Percentiles rank a stretch among this genome's conserved stretches.
Evolutionary conservation across 225 moss, liverwort and hornwort genomes (phyloP).

Genomic region (Takakia lepidozioides): DNA sequence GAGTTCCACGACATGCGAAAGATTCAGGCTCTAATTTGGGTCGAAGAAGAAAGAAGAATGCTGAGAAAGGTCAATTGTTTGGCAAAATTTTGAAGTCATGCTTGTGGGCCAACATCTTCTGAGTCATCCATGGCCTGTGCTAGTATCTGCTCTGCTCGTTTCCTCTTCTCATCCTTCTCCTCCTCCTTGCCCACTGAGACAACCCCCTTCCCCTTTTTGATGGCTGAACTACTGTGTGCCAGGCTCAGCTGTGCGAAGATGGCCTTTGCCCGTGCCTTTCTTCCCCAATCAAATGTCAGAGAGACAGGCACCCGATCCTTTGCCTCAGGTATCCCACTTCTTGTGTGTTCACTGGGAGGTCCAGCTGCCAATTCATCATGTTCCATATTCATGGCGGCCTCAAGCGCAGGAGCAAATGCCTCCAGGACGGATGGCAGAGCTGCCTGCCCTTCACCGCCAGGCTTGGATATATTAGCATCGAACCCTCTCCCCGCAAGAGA

Average conservation of each 20-base stretch:
- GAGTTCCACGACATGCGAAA: too few species aligned
- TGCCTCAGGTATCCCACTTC: conserved; percentile 51
- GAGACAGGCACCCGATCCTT: conserved; percentile 76
- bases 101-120: too few species aligned
- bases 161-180: conserved; percentile 89
- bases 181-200: conserved; percentile 65
- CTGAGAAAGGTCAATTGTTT: too few species aligned
- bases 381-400: conserved; percentile 35
- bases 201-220: conserved; percentile 51
- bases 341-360: conserved; percentile 33
- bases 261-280: conserved; percentile 65
- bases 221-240: conserved; percentile 57
- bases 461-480: conserved; percentile 27
- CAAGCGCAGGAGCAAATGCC: conserved; percentile 70
- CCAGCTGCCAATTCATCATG: conserved; percentile 21
- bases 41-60: too few species aligned
- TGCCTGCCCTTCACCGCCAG: conserved; percentile 49
- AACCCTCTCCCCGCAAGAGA: conserved; percentile 34
- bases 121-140: conserved; percentile 78
- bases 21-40: too few species aligned
- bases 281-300: conserved; percentile 80
- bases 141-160: conserved; percentile 87
- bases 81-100: too few species aligned
- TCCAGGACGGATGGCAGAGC: conserved; percentile 77
- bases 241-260: conserved; percentile 64